Evolutionary conservation across 306 rosid species (phyloP).

Genomic region (Purshia tridentata): DNA sequence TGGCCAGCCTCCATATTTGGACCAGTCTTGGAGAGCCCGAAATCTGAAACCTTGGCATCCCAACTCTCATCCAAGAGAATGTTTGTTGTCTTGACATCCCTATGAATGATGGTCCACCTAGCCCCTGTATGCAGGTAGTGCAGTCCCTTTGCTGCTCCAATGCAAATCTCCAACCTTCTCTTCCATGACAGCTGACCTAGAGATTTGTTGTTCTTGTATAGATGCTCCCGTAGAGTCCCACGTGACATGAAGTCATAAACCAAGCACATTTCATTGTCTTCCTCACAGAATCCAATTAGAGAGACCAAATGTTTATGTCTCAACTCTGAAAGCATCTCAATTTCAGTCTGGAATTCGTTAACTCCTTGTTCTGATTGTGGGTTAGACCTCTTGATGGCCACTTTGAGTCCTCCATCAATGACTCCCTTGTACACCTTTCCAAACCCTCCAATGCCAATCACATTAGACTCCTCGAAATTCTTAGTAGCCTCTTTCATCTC

Average conservation of each 20-base stretch:
- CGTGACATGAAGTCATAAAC: slow-evolving; percentile 50
- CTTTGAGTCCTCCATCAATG: slow-evolving; percentile 42
- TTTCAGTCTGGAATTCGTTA: slow-evolving; percentile 52
- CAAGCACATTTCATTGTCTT: slow-evolving; percentile 52
- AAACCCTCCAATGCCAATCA: slow-evolving; percentile 56
- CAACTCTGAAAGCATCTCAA: slow-evolving; percentile 57
- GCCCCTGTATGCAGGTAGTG: slow-evolving; percentile 62
- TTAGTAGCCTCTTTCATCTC: slow-evolving; percentile 49
- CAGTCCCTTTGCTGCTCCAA: slow-evolving; percentile 61
- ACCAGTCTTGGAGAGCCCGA: slow-evolving; percentile 55
- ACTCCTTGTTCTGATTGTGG: slow-evolving; percentile 57
- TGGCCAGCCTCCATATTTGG: slow-evolving; percentile 47
- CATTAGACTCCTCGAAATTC: slow-evolving; percentile 42
- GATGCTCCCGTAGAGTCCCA: slow-evolving; percentile 49
- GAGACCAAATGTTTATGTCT: slow-evolving; percentile 56
- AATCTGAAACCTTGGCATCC: slow-evolving; percentile 57
- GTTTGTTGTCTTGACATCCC: slow-evolving; percentile 59
- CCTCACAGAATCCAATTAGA: slow-evolving; percentile 53
- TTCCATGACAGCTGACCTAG: slow-evolving; percentile 43
- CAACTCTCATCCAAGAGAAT: slow-evolving; percentile 55
- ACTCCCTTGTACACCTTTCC: slow-evolving; percentile 56
- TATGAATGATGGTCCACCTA: slow-evolving; percentile 50
- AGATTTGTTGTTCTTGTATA: slow-evolving; percentile 48
- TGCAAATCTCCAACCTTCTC: slow-evolving; percentile 50
- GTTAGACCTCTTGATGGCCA: slow-evolving; percentile 52